Base-by-base conservation (phyloP, 75 land plant species). In the Picea sitchensis region DNA sequence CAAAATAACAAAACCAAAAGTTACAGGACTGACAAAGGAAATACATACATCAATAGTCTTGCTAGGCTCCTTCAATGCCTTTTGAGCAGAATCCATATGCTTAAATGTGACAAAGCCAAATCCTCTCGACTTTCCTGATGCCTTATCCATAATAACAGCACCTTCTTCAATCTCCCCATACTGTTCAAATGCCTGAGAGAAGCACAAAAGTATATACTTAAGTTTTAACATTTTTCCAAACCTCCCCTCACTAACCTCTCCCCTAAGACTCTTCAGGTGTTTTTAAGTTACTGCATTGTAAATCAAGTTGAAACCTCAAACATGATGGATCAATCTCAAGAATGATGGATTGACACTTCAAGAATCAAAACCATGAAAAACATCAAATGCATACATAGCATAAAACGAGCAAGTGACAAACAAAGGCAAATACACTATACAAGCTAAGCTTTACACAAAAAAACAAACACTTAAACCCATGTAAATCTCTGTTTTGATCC, bases 11-110 rank as follows among this genome's bases (percentile, higher is more conserved):
- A 69, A 44, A 11, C 1, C 36, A 44, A 38, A 20, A 44, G 9
- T 71, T 38, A 44, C n/a, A 23, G 15, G 74, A 47, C 12, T 2
- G 11, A n/a, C 54, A 44, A 71, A 71, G 18, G 14, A 18, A 76
- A 73, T 69, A 61, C 91, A 87, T 80, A 92, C 94, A 86, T 93
- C 95, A 74, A 93, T 93, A 18, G 83, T 83, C 83, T 90, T 92
- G 84, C 81, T 87, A 32, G 94, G 94, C 80, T 92, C 78, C 77
- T 73, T 81, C 30, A 92, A 68, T 15, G 94, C 92, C 30, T 58
- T 67, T 4, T 63, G 63, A 0, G 94, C 92, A 3, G 80, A 92
- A 9, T 60, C 74, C 79, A 87, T 78, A 21, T 75, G 80, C 85
- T 81, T 83, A 65, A 84, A 92, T 68, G 87, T 76, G 44, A 92